Evolutionary conservation across 306 rosid genomes (phyloP).

Genomic region (Dryas octopetala): DNA sequence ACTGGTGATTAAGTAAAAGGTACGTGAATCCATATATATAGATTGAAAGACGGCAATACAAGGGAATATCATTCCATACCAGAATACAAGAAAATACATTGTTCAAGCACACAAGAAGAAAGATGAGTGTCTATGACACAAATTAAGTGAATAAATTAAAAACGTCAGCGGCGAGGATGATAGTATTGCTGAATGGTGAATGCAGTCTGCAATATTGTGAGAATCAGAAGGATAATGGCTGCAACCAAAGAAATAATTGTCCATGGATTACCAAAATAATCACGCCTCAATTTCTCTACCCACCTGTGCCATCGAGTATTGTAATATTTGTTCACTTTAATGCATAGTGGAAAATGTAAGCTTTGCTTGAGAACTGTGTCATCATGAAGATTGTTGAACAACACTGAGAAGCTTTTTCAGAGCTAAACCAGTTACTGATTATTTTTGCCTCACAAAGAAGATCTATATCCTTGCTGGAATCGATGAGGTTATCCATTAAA

Average conservation of each 20-base stretch:
- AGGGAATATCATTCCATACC: no score
- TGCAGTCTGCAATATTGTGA: constrained; percentile 21
- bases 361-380: not conserved
- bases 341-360: not conserved
- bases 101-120: no score
- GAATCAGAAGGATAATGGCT: not conserved
- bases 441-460: not conserved
- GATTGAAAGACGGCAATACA: no score
- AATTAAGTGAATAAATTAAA: no score
- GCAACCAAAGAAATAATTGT: constrained; percentile 14
- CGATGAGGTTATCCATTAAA: constrained; percentile 16
- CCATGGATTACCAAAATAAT: constrained; percentile 24
- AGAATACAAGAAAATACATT: no score
- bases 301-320: not conserved
- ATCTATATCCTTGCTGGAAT: not conserved
- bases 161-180: not conserved
- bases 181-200: not conserved
- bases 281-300: constrained; percentile 8
- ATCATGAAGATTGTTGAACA: constrained; percentile 12
- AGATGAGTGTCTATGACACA: no score
- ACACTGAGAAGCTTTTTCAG: not conserved
- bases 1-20: no score
- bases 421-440: not conserved
- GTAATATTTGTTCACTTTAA: not conserved
- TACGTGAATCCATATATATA: no score